Base-by-base conservation (phyloP, 2,329 filamentous ascomycete genomes). In the Lecanicillium sp. region DNA sequence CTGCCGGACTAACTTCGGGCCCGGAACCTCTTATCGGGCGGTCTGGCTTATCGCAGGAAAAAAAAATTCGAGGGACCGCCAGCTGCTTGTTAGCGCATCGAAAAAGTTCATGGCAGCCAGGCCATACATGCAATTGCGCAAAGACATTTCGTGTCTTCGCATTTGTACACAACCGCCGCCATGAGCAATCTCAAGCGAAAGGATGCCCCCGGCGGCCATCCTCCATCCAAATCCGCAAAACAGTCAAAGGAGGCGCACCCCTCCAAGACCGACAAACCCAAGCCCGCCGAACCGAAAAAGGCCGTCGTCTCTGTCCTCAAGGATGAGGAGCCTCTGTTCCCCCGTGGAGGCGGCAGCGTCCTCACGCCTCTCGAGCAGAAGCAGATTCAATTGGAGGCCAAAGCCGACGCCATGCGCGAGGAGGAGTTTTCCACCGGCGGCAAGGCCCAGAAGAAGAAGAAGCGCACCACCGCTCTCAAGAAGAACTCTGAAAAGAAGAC, bases 361-460 rank as follows among this genome's bases (percentile, higher is more conserved):
- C 72, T 98, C 62, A 96, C 93, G 2, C 90, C 93, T 17, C 73
- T 98, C 44, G 93, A 98, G 66, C 87, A 94, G 63, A 96, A 95
- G 70, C 89, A 97, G 67, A 97, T 98, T 54, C 86, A 93, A 60
- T 84, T 94, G 50, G 86, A 97, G 67, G 93, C 93, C 38, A 93
- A 87, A 62, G 84, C 86, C 58, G 93, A 98, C 72, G 93, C 90
- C 33, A 72, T 94, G 32, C 93, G 91, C 62, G 93, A 97, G 67
- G 84, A 94, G 58, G 78, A 84, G 56, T 79, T 79, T 40, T 69
- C 72, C 43, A 74, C 75, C 49, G 67, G 69, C 36, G 62, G 67
- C 23, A 73, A 77, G 52, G 52, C 58, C 11, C 56, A 59, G 44
- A 67, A 60, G 57, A 80, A 77, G 64, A 84, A 78, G 68, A 76